phyloP scores from a whole-genome alignment of 768 basidiomycete species.

The Kondoa malvinella region DNA sequence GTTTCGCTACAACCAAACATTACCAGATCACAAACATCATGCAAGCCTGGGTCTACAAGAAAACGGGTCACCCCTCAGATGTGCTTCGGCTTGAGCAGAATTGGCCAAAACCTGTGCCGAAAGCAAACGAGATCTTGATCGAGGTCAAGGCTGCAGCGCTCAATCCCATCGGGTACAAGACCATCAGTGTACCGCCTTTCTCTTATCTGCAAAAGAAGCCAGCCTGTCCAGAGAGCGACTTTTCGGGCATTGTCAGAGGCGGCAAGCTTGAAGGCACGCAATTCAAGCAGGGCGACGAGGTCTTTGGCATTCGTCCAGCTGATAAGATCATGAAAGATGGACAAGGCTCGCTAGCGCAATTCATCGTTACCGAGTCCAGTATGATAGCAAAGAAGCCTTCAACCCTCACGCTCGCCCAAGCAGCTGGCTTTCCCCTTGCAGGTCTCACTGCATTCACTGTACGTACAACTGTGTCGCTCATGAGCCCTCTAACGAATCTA shows the following conservation, averaged over 20 bases:
- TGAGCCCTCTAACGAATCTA: too few relatives aligned
- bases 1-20: too few relatives aligned
- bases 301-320: slow-evolving; percentile 44
- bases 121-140: slow-evolving; percentile 39
- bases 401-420: slow-evolving; percentile 42
- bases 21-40: too few relatives aligned
- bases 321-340: slow-evolving; percentile 31
- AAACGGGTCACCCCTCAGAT: too few relatives aligned
- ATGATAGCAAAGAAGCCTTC: slow-evolving; percentile 38
- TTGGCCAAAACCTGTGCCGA: slow-evolving; percentile 34
- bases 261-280: slow-evolving; percentile 38
- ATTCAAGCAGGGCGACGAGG: slow-evolving; percentile 45
- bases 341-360: slow-evolving; percentile 47
- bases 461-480: too few relatives aligned
- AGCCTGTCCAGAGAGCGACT: slow-evolving; percentile 44
- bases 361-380: slow-evolving; percentile 38
- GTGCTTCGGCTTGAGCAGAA: too few relatives aligned
- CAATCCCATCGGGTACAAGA: slow-evolving; percentile 39
- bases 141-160: slow-evolving; percentile 43
- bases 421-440: slow-evolving; percentile 46
- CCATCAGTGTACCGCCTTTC: slow-evolving; percentile 29
- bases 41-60: too few relatives aligned
- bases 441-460: slow-evolving; percentile 46
- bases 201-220: slow-evolving; percentile 40
- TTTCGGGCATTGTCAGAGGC: slow-evolving; percentile 46